Evolutionary conservation across 805 yeast species (phyloP).

Genomic region (Saccharomycopsis fibuligera): DNA sequence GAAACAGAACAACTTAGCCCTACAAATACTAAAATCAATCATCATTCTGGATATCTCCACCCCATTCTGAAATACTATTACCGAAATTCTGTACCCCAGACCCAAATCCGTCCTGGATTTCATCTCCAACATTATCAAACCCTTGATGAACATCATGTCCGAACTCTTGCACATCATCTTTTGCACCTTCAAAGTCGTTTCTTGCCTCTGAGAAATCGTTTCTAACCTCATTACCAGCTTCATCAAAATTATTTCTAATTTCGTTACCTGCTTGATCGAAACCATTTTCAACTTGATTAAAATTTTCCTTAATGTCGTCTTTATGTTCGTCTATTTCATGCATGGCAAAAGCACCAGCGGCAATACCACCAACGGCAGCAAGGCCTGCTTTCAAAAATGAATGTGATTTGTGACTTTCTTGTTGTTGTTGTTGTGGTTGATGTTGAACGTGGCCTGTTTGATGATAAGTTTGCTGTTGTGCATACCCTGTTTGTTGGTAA

Average conservation of each 20-base stretch:
- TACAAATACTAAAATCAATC: neutral
- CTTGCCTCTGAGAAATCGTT: neutral
- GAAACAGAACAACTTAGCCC: too few species aligned
- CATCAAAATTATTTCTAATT: neutral
- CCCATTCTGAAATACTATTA: slow-evolving; percentile 13
- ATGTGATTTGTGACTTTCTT: neutral
- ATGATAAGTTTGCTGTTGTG: neutral
- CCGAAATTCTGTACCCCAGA: slow-evolving; percentile 11
- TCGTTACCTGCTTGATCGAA: slow-evolving; percentile 2
- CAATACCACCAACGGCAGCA: slow-evolving; percentile 17
- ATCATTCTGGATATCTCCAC: slow-evolving; percentile 9
- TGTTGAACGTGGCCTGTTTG: slow-evolving; percentile 1
- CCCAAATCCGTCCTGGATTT: slow-evolving; percentile 15
- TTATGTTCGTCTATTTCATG: slow-evolving; percentile 15
- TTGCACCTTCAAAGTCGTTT: slow-evolving; percentile 12
- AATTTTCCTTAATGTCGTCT: slow-evolving; percentile 5
- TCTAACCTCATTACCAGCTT: neutral
- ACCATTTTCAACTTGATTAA: slow-evolving; percentile 1
- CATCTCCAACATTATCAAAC: slow-evolving; percentile 18
- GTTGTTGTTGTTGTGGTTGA: neutral
- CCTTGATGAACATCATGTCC: slow-evolving; percentile 17
- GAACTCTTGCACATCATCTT: slow-evolving; percentile 16
- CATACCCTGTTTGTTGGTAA: neutral
- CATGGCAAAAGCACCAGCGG: slow-evolving; percentile 14
- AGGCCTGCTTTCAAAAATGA: slow-evolving; percentile 13